Conservation (phyloP, 2,329 filamentous ascomycete genomes). For the Nakataea oryzae region DNA sequence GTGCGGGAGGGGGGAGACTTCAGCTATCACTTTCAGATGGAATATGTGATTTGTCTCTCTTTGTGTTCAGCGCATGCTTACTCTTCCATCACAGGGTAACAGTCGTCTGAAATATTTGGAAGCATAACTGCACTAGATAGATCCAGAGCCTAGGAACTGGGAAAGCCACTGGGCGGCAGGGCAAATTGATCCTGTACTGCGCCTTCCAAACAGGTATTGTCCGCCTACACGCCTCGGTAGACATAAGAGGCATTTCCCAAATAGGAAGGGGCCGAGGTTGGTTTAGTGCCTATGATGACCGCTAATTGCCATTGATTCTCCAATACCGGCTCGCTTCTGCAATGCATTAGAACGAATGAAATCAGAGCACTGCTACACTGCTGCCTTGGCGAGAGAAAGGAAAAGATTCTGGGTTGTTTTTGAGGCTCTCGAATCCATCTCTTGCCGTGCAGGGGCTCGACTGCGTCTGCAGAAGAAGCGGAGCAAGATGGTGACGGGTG, state of each 20-base stretch:
- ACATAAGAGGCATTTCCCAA: neutral
- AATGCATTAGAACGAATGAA: neutral
- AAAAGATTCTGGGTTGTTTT: no score
- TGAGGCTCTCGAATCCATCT: no score
- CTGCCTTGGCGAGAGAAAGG: neutral
- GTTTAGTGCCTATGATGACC: neutral
- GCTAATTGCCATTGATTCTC: neutral
- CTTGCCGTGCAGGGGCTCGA: no score
- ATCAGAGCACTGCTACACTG: neutral
- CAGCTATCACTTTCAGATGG: neutral
- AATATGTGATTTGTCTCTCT: no score
- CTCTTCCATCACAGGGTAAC: neutral
- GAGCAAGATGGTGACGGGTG: no score
- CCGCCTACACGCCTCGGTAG: no score
- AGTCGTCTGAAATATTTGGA: neutral
- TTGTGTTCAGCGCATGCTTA: neutral
- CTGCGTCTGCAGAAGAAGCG: no score
- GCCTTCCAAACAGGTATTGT: no score
- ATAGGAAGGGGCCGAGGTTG: neutral
- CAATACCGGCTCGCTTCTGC: neutral
- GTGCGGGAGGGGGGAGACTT: neutral
- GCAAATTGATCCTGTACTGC: no score
- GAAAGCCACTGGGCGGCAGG: no score
- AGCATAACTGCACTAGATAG: no score
- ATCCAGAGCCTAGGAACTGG: no score